Evolutionary conservation across 805 yeast genomes (phyloP).

Genomic region (Ogataea ganodermae): DNA sequence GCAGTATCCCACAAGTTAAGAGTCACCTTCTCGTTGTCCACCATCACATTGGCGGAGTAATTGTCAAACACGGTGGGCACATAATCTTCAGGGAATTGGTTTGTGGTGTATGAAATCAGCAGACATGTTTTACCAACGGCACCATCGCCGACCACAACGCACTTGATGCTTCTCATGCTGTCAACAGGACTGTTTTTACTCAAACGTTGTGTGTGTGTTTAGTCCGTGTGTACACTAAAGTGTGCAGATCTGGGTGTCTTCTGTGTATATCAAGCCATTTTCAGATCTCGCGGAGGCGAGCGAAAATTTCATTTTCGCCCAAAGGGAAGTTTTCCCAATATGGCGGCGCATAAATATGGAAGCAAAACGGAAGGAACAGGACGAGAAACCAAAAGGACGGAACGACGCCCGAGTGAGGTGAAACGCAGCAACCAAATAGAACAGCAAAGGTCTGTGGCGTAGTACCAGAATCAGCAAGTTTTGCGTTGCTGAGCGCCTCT

Average conservation of each 20-base stretch:
- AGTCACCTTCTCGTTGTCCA: constrained; percentile 78
- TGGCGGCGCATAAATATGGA: not conserved
- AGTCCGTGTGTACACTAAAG: not conserved
- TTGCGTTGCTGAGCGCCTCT: not conserved
- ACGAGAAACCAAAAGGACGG: not conserved
- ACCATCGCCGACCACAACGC: constrained; percentile 94
- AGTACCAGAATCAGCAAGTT: not conserved
- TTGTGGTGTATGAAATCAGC: constrained; percentile 85
- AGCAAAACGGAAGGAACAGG: not conserved
- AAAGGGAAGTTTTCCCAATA: constrained; percentile 11
- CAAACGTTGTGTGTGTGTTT: no score
- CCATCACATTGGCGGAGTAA: constrained; percentile 83
- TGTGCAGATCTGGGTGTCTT: not conserved
- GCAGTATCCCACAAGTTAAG: constrained; percentile 96
- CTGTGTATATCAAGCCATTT: constrained; percentile 3
- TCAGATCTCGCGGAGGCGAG: constrained; percentile 8
- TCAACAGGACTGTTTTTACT: not conserved
- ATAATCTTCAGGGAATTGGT: constrained; percentile 90
- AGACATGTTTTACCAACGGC: constrained; percentile 94
- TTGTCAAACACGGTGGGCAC: constrained; percentile 95
- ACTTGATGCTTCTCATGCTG: constrained; percentile 54
- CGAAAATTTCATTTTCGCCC: constrained; percentile 11
- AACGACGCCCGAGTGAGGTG: not conserved
- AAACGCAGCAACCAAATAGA: not conserved
- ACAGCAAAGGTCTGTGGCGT: not conserved